Percentiles rank a stretch among this genome's conserved stretches.
These are phyloP conservation scores for Leptographium procerum DNA, from an alignment of 2,329 filamentous ascomycete genomes.

Conservation along the genomic window DNA sequence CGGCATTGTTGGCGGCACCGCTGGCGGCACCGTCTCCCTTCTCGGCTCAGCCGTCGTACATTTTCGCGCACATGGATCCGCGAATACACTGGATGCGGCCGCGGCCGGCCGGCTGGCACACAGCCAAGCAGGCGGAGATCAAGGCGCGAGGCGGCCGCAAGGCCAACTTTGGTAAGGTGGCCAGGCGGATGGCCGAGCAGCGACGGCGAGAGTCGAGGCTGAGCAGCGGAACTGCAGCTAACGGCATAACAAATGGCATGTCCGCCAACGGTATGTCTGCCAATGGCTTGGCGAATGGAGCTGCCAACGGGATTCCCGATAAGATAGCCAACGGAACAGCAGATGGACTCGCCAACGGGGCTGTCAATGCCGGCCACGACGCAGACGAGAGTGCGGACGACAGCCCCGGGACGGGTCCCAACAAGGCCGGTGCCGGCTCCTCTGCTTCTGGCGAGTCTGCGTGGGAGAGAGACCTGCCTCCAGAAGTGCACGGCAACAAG, in stretches of 20 bases:
- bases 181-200: slow-evolving; percentile 20
- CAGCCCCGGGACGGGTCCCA: neutral
- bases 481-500: slow-evolving; percentile 1
- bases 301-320: neutral
- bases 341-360: neutral
- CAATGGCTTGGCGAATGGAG: neutral
- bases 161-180: slow-evolving; percentile 35
- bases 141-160: slow-evolving; percentile 36
- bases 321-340: neutral
- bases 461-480: slow-evolving; percentile 1
- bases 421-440: too few species aligned
- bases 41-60: slow-evolving; percentile 18
- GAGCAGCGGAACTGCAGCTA: neutral
- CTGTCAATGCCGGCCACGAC: neutral
- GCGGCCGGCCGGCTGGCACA: slow-evolving; percentile 33
- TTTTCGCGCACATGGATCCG: slow-evolving; percentile 38
- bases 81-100: slow-evolving; percentile 34
- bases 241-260: too few species aligned
- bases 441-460: neutral
- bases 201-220: neutral
- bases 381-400: neutral
- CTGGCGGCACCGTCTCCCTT: slow-evolving; percentile 6
- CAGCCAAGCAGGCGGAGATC: slow-evolving; percentile 38
- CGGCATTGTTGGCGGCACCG: neutral
- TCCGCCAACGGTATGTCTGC: too few species aligned